phyloP scores from a whole-genome alignment of 805 yeast genomes.

The Phaffomyces antillensis region DNA sequence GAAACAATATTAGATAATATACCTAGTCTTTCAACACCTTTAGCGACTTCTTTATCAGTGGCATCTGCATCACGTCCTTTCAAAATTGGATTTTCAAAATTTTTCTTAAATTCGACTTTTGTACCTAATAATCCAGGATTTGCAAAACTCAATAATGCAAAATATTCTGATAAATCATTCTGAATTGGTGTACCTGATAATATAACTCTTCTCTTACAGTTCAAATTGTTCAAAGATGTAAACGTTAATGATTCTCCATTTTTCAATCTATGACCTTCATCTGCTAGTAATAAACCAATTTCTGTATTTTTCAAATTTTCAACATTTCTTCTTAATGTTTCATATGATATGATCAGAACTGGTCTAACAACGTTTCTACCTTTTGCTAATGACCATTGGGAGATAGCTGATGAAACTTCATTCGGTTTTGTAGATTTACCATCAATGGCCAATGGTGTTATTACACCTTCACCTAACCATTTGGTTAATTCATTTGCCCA shows the following conservation, averaged over 20 bases:
- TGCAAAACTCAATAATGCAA: constrained; percentile 82
- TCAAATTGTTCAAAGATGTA: constrained; percentile 74
- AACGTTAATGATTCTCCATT: constrained; percentile 91
- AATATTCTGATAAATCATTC: constrained; percentile 90
- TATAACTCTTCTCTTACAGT: constrained; percentile 84
- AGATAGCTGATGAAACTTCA: constrained; percentile 61
- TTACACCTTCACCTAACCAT: constrained; percentile 91
- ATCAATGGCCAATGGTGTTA: constrained; percentile 86
- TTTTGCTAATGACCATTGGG: constrained; percentile 79
- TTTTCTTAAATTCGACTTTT: constrained; percentile 73
- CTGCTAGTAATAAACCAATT: constrained; percentile 81
- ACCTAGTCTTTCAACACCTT: constrained; percentile 61
- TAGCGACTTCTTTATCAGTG: constrained; percentile 62
- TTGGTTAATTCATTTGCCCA: constrained; percentile 96
- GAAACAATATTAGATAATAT: constrained; percentile 75
- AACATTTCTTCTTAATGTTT: constrained; percentile 82
- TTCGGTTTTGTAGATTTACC: constrained; percentile 74
- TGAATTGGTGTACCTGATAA: constrained; percentile 96
- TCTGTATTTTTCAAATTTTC: constrained; percentile 67
- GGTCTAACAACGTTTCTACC: constrained; percentile 91
- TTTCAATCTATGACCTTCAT: constrained; percentile 77
- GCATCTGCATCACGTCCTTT: constrained; percentile 88
- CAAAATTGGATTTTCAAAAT: constrained; percentile 74
- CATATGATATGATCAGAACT: constrained; percentile 88
- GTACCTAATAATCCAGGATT: constrained; percentile 92